phyloP scores from a whole-genome alignment of 1,139 yeast genomes.

The Diutina mesorugosa region DNA sequence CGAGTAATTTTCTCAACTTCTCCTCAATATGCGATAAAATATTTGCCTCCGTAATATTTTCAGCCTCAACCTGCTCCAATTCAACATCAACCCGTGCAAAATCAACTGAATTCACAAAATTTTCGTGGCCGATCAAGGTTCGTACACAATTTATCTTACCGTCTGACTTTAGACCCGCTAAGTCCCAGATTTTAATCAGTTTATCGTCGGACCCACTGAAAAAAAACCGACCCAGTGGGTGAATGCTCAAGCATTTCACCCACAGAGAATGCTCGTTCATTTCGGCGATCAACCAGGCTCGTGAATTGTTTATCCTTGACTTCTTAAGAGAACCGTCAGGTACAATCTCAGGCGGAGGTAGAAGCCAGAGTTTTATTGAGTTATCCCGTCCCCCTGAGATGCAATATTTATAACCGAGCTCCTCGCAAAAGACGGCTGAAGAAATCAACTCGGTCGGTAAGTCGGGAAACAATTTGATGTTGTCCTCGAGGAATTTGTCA shows the following conservation, averaged over 20 bases:
- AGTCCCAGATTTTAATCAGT: conserved; percentile 69
- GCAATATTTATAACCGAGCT: conserved; percentile 51
- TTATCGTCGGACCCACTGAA: conserved; percentile 76
- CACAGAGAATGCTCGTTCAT: conserved; percentile 75
- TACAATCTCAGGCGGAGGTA: conserved; percentile 45
- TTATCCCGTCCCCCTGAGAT: conserved; percentile 80
- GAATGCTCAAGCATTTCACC: conserved; percentile 62
- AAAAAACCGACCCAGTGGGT: conserved; percentile 64
- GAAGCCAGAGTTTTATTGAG: conserved; percentile 60
- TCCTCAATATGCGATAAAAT: conserved; percentile 4
- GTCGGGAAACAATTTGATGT: conserved; percentile 18
- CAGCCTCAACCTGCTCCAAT: conserved; percentile 6
- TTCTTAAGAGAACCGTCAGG: conserved; percentile 50
- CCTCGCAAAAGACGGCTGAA: conserved; percentile 16
- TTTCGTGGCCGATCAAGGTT: conserved; percentile 54
- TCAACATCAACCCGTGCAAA: conserved; percentile 38
- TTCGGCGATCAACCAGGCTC: conserved; percentile 44
- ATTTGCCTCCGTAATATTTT: conserved; percentile 8
- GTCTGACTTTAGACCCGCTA: conserved; percentile 29
- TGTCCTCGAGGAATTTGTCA: conserved; percentile 31
- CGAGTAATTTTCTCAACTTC: conserved; percentile 42
- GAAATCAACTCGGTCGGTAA: conserved; percentile 20
- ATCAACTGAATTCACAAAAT: conserved; percentile 53
- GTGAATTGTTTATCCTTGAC: conserved; percentile 34
- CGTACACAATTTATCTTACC: conserved; percentile 34